A percentile compares a stretch with the other conserved stretches of the same genome.
Conservation (phyloP, 1,139 yeast genomes). For the Candida sanyaensis region DNA sequence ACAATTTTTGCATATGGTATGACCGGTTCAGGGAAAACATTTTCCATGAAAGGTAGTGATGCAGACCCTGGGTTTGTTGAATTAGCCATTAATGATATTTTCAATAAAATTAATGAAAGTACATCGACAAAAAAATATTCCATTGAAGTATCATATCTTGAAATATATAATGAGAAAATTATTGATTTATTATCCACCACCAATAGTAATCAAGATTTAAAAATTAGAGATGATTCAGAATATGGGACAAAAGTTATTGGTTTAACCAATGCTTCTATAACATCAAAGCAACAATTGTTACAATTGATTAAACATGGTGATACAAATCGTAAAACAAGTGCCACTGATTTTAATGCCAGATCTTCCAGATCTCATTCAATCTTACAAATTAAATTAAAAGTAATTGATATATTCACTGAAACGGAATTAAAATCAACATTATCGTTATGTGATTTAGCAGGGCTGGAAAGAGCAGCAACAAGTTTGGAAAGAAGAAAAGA, state of each 20-base stretch:
- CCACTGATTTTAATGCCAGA: slow-evolving; percentile 83
- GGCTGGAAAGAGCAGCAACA: slow-evolving; percentile 87
- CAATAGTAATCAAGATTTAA: slow-evolving; percentile 46
- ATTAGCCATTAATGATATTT: slow-evolving; percentile 69
- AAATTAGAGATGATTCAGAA: slow-evolving; percentile 71
- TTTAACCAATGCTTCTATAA: slow-evolving; percentile 59
- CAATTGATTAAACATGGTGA: slow-evolving; percentile 70
- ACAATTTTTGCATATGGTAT: slow-evolving; percentile 92
- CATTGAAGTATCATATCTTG: slow-evolving; percentile 72
- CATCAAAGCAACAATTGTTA: slow-evolving; percentile 60
- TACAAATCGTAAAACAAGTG: slow-evolving; percentile 73
- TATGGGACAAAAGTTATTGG: slow-evolving; percentile 82
- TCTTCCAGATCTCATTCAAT: slow-evolving; percentile 94
- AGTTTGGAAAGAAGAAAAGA: slow-evolving; percentile 85
- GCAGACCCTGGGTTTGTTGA: slow-evolving; percentile 78
- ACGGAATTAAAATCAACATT: slow-evolving; percentile 60
- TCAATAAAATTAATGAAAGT: slow-evolving; percentile 41
- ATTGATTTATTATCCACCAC: slow-evolving; percentile 54
- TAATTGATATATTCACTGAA: slow-evolving; percentile 40
- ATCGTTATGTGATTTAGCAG: slow-evolving; percentile 92
- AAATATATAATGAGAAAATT: slow-evolving; percentile 86
- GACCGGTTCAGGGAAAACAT: slow-evolving; percentile 97
- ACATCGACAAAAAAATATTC: slow-evolving; percentile 33
- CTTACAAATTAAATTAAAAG: slow-evolving; percentile 64
- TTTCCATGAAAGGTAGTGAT: slow-evolving; percentile 79